Conservation (phyloP, 306 rosid genomes). For the Medicago lupulina region DNA sequence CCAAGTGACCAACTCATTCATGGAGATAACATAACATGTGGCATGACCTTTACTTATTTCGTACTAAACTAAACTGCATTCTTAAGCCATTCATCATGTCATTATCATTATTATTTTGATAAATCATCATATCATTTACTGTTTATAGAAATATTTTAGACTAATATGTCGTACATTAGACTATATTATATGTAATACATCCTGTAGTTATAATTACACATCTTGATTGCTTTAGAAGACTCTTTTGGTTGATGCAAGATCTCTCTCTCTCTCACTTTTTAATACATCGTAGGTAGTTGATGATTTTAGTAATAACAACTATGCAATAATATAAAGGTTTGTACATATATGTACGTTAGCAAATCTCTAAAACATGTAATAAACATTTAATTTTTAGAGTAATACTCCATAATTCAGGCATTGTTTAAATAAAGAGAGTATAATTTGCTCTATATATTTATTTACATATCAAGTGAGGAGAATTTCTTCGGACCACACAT, state of each 20-base stretch:
- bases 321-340: too few species aligned
- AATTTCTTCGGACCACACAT: too few species aligned
- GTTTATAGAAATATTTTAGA: conserved; percentile 13
- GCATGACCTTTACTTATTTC: conserved; percentile 36
- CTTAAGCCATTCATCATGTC: conserved; percentile 8
- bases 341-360: too few species aligned
- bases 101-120: not conserved
- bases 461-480: too few species aligned
- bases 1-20: conserved; percentile 34
- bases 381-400: too few species aligned
- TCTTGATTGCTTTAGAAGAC: conserved; percentile 22
- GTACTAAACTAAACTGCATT: conserved; percentile 20
- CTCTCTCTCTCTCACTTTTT: not conserved
- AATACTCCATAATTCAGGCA: too few species aligned
- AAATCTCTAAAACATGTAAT: too few species aligned
- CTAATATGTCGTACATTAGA: not conserved
- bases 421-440: too few species aligned
- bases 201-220: not conserved
- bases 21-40: conserved; percentile 17
- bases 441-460: too few species aligned
- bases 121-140: conserved; percentile 5
- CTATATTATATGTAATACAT: conserved; percentile 1
- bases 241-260: conserved; percentile 15
- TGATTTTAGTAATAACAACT: not conserved
- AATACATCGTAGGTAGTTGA: not conserved